Base-by-base conservation (phyloP, 1,139 yeast genomes). In the Hemisphaericaspora subhashii region DNA sequence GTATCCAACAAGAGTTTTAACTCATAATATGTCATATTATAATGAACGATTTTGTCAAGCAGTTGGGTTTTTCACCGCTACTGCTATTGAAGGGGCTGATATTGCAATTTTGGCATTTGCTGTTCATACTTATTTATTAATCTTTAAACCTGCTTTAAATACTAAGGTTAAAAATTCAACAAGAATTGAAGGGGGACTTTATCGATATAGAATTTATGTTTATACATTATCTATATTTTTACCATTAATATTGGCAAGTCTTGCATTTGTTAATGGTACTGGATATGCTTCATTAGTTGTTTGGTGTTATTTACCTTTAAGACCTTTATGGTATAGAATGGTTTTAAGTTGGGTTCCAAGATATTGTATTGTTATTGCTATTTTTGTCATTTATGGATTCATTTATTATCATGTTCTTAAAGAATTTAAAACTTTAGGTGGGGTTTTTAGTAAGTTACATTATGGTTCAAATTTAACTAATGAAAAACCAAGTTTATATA, bases 21-120 rank as follows among this genome's bases (percentile, higher is more conserved):
- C 74, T 7, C 69, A 71, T 29, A 60, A 66, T 18, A 58, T 70
- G n/a, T 66, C 79, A 2, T 79, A 81, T 54, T 69, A 72, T 38
- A 77, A 77, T 49, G 63, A 68, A 16, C 66, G 63, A 27, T 81
- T 86, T 48, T 81, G 87, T 52, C 82, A 85, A 54, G 81, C 82
- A 11, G 78, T 87, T 34, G 97, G 96, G 4, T 89, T 86, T 68
- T 82, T 88, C 60, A 84, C 96, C 0, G 87, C 94, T 1, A 72
- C 81, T 29, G 76, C 90, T 23, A 84, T 86, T 21, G 95, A 88
- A 59, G 96, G 95, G 12, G 89, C 94, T 2, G 97, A 89, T 62
- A 60, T 87, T 32, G 94, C 95, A 18, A 89, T 89, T 36, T 64
- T 88, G 33, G 75, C 86, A 24, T 84, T 89, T 62, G 96, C 97